Evolutionary conservation across 768 basidiomycete genomes (phyloP), one percentile per base, ranked within the genome.

Genomic region (Podaxis carcinomalis): DNA sequence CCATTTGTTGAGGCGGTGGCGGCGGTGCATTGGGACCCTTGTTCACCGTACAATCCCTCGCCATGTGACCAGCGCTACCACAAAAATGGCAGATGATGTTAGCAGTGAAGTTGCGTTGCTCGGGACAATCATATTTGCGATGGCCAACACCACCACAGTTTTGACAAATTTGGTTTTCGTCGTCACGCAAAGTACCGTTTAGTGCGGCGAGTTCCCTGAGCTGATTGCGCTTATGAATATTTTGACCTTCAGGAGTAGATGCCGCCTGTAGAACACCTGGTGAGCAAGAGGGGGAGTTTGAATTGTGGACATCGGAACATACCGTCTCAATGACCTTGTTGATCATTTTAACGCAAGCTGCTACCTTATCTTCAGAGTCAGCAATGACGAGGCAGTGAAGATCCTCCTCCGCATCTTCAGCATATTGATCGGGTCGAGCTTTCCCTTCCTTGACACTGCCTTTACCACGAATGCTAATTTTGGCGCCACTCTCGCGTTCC

Each of bases 401-500:
- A 75, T 98, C 97, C 76, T 99, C 97, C 74, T 98, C 95, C 68
- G 95, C 94, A 73, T 99, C 97, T 68, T 94, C 94, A 14, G 94
- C 93, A 70, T 83, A 95, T 69, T 92, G 92, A 73, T 96, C 95
- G 55, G 93, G 92, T 65, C 95, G 82, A 47, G 93, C 92, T 76
- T 99, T 99, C 62, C 97, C 97, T 77, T 98, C 97, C 76, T 99
- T 99, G 44, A 98, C 95, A 72, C 92, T 94, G 42, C 97, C 97
- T 76, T 98, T 98, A 59, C 97, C 97, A 63, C 97, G 85, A 65
- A 99, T 99, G 67, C 91, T 93, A 69, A 99, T 99, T 77, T 98
- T 98, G 5, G 97, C 97, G 36, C 97, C 97, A 69, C 91, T 93
- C 68, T 98, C 93, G 61, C 92, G 82, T 75, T 99, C 97, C 97